Conservation (phyloP, 2,329 filamentous ascomycete species). For the Penicillium rolfsii region DNA sequence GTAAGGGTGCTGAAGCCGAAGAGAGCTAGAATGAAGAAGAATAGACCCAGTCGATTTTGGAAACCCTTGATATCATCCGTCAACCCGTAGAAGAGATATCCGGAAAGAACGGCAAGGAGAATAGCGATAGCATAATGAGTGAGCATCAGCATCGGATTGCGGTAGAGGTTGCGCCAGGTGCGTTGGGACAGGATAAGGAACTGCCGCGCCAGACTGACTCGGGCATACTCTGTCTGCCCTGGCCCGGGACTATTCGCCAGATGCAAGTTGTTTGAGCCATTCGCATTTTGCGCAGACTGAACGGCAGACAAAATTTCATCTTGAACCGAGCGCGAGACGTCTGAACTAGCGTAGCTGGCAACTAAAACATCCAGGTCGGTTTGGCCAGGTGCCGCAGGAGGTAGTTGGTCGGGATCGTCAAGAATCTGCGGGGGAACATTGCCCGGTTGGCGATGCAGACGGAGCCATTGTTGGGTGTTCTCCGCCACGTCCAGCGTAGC, state of each 20-base stretch:
- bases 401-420: constrained; percentile 69
- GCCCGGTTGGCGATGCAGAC: constrained; percentile 58
- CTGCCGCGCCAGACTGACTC: constrained; percentile 77
- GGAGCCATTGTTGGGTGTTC: constrained; percentile 62
- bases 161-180: constrained; percentile 96
- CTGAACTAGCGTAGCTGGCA: constrained; percentile 72
- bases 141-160: constrained; percentile 97
- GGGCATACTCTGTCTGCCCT: constrained; percentile 75
- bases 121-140: constrained; percentile 98
- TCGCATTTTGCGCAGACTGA: constrained; percentile 65
- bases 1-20: constrained; percentile 98
- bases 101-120: constrained; percentile 87
- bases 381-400: constrained; percentile 61
- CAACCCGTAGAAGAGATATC: constrained; percentile 93
- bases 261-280: constrained; percentile 65
- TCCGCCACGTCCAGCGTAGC: constrained; percentile 54
- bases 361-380: constrained; percentile 85
- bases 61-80: constrained; percentile 97
- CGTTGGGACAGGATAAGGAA: constrained; percentile 87
- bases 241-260: constrained; percentile 47
- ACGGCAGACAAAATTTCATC: constrained; percentile 79
- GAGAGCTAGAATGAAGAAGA: constrained; percentile 94
- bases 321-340: constrained; percentile 72
- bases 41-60: constrained; percentile 93
- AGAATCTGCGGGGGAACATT: constrained; percentile 62